These are phyloP conservation scores for Aureoboletus auriporus DNA, from an alignment of 768 basidiomycete genomes.

Conservation along the genomic window DNA sequence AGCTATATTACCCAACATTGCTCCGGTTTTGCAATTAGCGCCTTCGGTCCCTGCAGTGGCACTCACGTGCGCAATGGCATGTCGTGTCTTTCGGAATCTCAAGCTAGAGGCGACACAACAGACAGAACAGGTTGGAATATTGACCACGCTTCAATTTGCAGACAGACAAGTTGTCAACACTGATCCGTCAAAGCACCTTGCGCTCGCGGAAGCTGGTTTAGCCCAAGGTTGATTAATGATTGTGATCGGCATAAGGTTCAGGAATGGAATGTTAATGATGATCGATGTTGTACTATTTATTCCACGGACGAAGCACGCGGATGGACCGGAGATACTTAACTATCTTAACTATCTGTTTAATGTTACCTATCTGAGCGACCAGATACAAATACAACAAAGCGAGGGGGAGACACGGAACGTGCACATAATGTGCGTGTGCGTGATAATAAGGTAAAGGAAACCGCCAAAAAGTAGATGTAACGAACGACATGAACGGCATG, in stretches of 20 bases:
- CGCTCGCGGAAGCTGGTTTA: not conserved
- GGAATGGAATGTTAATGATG: not conserved
- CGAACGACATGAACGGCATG: not conserved
- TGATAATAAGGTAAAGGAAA: not conserved
- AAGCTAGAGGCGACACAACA: conserved; percentile 13
- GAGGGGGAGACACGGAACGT: conserved; percentile 4
- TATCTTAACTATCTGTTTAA: not conserved
- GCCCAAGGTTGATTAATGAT: not conserved
- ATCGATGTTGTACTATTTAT: not conserved
- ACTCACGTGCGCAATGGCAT: conserved; percentile 31
- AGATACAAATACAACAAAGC: conserved; percentile 19
- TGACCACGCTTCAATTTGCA: conserved; percentile 19
- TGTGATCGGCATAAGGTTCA: not conserved
- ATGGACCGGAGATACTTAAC: not conserved
- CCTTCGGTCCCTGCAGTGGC: conserved; percentile 28
- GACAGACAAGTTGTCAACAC: not conserved
- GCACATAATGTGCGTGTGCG: not conserved
- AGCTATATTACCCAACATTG: conserved; percentile 13
- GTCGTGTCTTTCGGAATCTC: conserved; percentile 34
- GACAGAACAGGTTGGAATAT: conserved; percentile 3
- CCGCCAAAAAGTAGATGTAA: conserved; percentile 4
- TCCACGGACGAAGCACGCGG: not conserved
- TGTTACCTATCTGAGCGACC: not conserved
- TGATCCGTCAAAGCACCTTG: not conserved
- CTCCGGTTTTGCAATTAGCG: conserved; percentile 21